phyloP scores from a whole-genome alignment of 805 yeast genomes.

The Blastobotrys muscicola region DNA sequence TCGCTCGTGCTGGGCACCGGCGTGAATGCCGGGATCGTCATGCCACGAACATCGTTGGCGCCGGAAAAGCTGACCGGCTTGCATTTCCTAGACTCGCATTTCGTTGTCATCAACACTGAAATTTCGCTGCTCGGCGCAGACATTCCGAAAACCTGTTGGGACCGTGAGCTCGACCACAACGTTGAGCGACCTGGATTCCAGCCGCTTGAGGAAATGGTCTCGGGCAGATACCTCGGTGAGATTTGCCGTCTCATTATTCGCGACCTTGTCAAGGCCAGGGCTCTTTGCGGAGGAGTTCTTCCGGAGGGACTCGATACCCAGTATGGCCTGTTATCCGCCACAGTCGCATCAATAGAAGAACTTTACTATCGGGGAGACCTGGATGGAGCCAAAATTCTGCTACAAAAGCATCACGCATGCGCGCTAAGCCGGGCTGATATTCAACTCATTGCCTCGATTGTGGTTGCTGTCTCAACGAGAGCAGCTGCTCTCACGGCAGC shows the following conservation, averaged over 20 bases:
- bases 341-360: slow-evolving; percentile 22
- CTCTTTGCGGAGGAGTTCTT: slow-evolving; percentile 11
- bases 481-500: slow-evolving; percentile 27
- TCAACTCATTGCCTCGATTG: slow-evolving; percentile 16
- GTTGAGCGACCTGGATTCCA: slow-evolving; percentile 70
- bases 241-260: slow-evolving; percentile 60
- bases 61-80: slow-evolving; percentile 41
- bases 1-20: slow-evolving; percentile 93
- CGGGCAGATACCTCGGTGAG: slow-evolving; percentile 88
- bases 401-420: slow-evolving; percentile 6
- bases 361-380: slow-evolving; percentile 9
- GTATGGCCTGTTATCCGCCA: slow-evolving; percentile 19
- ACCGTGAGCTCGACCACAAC: slow-evolving; percentile 51
- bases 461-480: slow-evolving; percentile 24
- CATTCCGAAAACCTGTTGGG: slow-evolving; percentile 74
- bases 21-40: slow-evolving; percentile 63
- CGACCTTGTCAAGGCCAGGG: slow-evolving; percentile 50
- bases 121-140: slow-evolving; percentile 87
- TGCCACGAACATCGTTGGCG: slow-evolving; percentile 58
- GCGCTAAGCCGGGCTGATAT: slow-evolving; percentile 13
- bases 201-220: slow-evolving; percentile 76
- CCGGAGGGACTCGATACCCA: slow-evolving; percentile 19
- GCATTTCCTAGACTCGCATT: slow-evolving; percentile 26
- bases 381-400: slow-evolving; percentile 13
- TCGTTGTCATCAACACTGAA: slow-evolving; percentile 66